Evolutionary conservation across 108 stramenopile species (phyloP), one percentile per base, ranked within the genome.

Genomic region (Hondaea fermentalgiana): DNA sequence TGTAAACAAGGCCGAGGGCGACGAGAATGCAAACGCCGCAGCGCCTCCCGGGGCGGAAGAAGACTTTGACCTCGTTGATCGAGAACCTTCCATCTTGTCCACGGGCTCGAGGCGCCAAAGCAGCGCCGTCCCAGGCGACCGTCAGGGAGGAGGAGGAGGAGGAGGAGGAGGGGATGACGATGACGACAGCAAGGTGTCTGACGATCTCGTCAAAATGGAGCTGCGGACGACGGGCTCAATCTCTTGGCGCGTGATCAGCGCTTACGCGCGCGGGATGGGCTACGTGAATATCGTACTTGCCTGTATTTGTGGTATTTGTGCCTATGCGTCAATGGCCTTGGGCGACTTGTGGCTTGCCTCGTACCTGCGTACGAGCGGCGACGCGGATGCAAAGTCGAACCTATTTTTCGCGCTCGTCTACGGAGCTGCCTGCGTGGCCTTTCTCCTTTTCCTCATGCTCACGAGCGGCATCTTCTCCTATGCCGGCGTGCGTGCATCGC

Each of bases 401-500:
- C 44, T 83, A 5, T 16, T 8, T 10, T 83, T 83, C 21, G 72
- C 72, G n/a, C 19, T 83, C 72, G 49, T 83, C 14, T 83, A 83
- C 49, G 72, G 47, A 8, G 19, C 47, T 21, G 72, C 42, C 21
- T 83, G 72, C 3, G 44, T 83, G 5, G 5, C 47, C 23, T 83
- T 83, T 21, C 72, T 83, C 23, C 16, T 45, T 14, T 83, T 83
- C 44, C 72, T 83, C n/a, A 51, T 83, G 23, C 49, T 83, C 14
- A 83, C 72, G 21, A 83, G 72, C 25, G 49, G 21, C 44, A 51
- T 83, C 49, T 83, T 83, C 72, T 83, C 72, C 49, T 28, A 8
- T 28, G 72, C 72, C 10, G 72, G 72, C 25, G 72, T 96, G 47
- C 91, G 93, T 64, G 95, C 95, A n/a, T 95, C 95, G 10, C 93